Conservation (phyloP, 2,329 filamentous ascomycete genomes). For the Samsoniella hepiali region DNA sequence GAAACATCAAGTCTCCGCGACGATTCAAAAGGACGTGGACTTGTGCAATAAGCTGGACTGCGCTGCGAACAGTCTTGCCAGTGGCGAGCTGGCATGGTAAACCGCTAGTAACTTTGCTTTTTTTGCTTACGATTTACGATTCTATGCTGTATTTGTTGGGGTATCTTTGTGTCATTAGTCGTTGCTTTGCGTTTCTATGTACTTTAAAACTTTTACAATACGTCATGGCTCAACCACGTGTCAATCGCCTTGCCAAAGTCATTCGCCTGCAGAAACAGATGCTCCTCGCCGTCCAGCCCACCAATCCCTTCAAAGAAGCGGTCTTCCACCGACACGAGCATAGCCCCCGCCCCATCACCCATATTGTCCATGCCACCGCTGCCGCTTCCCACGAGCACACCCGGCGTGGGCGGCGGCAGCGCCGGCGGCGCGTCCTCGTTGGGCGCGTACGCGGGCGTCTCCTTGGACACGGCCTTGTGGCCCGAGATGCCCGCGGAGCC, state of each 20-base stretch:
- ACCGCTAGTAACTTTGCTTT: not conserved
- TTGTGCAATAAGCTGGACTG: conserved; percentile 28
- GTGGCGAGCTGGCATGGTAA: conserved; percentile 24
- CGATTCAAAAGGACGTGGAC: conserved; percentile 26
- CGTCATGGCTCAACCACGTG: conserved; percentile 31
- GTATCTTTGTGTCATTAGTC: not conserved
- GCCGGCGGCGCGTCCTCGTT: conserved; percentile 24
- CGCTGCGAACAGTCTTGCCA: conserved; percentile 13
- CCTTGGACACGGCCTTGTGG: conserved; percentile 35
- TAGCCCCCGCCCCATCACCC: not conserved
- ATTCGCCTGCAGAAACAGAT: conserved; percentile 32
- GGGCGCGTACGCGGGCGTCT: conserved; percentile 35
- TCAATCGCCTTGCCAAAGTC: conserved; percentile 36
- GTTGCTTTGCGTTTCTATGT: not conserved
- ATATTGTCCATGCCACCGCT: conserved; percentile 10
- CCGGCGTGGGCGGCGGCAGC: not conserved
- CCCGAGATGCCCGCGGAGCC: conserved; percentile 38
- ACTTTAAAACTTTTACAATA: not conserved
- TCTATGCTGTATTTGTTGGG: no score
- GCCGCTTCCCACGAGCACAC: not conserved
- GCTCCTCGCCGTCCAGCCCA: conserved; percentile 25
- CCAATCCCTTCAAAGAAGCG: conserved; percentile 25
- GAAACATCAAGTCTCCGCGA: conserved; percentile 24
- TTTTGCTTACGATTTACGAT: not conserved
- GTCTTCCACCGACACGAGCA: conserved; percentile 21